phyloP scores from a whole-genome alignment of 768 basidiomycete genomes.

The Leucocoprinus leucothites region DNA sequence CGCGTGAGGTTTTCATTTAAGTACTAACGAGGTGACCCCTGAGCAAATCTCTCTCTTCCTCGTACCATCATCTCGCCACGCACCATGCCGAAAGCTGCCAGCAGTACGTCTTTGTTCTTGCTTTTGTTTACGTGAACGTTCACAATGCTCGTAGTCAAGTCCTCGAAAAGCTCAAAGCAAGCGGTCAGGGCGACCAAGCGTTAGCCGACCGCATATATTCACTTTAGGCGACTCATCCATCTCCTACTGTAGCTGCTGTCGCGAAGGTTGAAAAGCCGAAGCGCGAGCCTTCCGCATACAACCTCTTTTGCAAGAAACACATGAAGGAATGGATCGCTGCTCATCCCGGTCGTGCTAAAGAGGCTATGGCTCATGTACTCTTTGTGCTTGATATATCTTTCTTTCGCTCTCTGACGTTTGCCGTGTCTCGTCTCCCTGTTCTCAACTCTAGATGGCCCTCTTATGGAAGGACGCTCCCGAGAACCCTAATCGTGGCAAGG shows the following conservation, averaged over 20 bases:
- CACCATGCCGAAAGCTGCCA: not conserved
- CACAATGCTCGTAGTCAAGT: not conserved
- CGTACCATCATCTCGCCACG: slow-evolving; percentile 6
- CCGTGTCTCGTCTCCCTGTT: not conserved
- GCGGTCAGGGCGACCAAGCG: not conserved
- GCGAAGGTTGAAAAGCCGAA: slow-evolving; percentile 40
- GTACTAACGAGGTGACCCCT: too few relatives aligned
- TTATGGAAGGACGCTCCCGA: slow-evolving; percentile 59
- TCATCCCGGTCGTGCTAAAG: slow-evolving; percentile 48
- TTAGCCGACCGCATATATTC: slow-evolving; percentile 2
- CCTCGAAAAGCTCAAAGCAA: not conserved
- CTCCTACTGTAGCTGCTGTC: slow-evolving; percentile 20
- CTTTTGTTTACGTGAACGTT: not conserved
- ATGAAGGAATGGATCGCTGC: slow-evolving; percentile 57
- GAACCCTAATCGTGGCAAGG: slow-evolving; percentile 62
- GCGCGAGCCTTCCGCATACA: slow-evolving; percentile 58
- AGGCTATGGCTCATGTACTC: slow-evolving; percentile 47
- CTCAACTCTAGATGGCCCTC: slow-evolving; percentile 42
- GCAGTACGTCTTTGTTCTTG: not conserved
- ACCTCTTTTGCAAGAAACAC: slow-evolving; percentile 51
- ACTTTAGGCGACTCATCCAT: slow-evolving; percentile 10
- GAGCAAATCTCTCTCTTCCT: slow-evolving; percentile 15
- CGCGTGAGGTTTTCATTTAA: slow-evolving; percentile 8
- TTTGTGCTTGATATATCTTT: not conserved
- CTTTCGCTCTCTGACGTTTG: not conserved